A percentile compares a stretch with the other conserved stretches of the same genome.
Evolutionary conservation across 805 yeast species (phyloP).

Genomic region (Pichia scutulata): DNA sequence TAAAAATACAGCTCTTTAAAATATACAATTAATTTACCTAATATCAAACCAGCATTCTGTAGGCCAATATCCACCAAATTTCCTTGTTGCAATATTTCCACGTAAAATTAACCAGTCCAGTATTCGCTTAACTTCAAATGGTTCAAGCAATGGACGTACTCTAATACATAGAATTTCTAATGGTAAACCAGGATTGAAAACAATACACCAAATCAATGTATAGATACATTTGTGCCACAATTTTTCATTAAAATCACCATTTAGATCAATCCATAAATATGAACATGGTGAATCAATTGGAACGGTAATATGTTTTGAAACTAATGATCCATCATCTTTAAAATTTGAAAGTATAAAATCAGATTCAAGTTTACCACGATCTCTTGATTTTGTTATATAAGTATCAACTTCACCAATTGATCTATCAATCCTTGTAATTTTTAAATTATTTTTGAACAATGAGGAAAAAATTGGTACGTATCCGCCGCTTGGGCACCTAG

Average conservation of each 20-base stretch:
- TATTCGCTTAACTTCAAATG: conserved; percentile 31
- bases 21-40: neutral
- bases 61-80: conserved; percentile 36
- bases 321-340: conserved; percentile 8
- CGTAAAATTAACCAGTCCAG: conserved; percentile 40
- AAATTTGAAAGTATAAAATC: conserved; percentile 42
- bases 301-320: conserved; percentile 30
- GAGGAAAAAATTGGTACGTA: conserved; percentile 56
- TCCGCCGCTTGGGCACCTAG: conserved; percentile 52
- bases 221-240: conserved; percentile 56
- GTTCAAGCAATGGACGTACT: conserved; percentile 28
- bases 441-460: conserved; percentile 35
- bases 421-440: conserved; percentile 48
- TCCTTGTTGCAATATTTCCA: conserved; percentile 29
- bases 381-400: conserved; percentile 71
- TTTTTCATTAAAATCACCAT: conserved; percentile 47
- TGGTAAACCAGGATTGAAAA: conserved; percentile 50
- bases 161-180: conserved; percentile 17
- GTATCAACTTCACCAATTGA: conserved; percentile 43
- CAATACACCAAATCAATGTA: conserved; percentile 37
- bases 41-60: conserved; percentile 36
- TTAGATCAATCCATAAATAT: conserved; percentile 62
- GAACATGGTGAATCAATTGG: conserved; percentile 59
- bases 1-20: conserved; percentile 3
- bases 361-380: conserved; percentile 56